Conservation (phyloP, 371 early-diverging fungal genomes). For the Mucor lusitanicus region DNA sequence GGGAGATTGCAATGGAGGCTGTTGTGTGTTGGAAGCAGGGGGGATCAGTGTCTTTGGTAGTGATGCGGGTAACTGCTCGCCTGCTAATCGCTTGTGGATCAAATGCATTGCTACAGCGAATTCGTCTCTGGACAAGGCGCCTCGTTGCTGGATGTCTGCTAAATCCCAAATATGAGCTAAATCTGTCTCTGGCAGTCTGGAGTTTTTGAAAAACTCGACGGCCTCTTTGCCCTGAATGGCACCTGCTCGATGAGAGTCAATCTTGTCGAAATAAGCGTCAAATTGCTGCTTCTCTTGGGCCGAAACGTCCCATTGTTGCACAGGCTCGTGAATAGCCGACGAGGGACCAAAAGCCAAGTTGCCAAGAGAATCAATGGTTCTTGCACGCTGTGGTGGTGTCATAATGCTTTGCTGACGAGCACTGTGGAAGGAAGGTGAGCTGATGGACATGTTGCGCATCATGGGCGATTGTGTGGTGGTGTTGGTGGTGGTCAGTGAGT, state of each 20-base stretch:
- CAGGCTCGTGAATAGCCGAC: conserved; percentile 16
- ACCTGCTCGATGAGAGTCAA: conserved; percentile 53
- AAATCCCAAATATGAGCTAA: conserved; percentile 82
- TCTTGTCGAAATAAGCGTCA: conserved; percentile 66
- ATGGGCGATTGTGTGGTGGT: conserved; percentile 18
- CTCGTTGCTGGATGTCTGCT: conserved; percentile 76
- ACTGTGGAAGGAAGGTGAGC: conserved; percentile 11
- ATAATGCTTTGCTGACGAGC: conserved; percentile 28
- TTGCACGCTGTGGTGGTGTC: conserved; percentile 43
- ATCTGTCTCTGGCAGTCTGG: conserved; percentile 70
- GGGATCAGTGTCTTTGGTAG: conserved; percentile 45
- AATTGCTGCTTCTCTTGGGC: conserved; percentile 67
- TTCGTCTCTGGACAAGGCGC: conserved; percentile 82
- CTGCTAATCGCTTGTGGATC: conserved; percentile 75
- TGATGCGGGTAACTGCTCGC: conserved; percentile 77
- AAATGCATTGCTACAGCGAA: conserved; percentile 95
- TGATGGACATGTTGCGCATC: conserved; percentile 13
- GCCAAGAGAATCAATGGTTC: conserved; percentile 51
- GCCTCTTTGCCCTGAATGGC: conserved; percentile 62
- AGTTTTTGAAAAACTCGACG: conserved; percentile 77
- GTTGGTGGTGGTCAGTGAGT: neutral
- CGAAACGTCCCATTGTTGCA: conserved; percentile 67
- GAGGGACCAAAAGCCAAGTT: conserved; percentile 40
- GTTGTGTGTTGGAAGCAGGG: conserved; percentile 10
- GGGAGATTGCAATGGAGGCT: conserved; percentile 11